Evolutionary conservation across 2,329 filamentous ascomycete species (phyloP), one percentile per base, ranked within the genome.

Genomic region (Fusarium xyrophilum): DNA sequence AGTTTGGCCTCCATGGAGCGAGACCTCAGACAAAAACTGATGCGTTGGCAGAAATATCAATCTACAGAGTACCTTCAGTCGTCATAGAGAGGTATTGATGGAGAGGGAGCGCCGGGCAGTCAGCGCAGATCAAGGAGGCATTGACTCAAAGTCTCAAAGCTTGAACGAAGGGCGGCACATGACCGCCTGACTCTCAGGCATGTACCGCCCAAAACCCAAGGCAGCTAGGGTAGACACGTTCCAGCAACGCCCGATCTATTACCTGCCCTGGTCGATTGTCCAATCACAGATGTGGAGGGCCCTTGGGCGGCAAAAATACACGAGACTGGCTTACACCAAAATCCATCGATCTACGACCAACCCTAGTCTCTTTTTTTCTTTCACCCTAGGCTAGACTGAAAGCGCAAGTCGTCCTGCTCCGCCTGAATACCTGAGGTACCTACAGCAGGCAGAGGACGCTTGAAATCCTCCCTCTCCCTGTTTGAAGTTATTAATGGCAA

Each of bases 131-230:
- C 28, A 19, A 23, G 17, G 43, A 54, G 52, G 46, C 52, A 35
- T 51, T 50, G 35, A 56, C 14, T 30, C 43, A 21, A 46, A 46
- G 23, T 25, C 23, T 25, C 23, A 25, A 25, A 25, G n/a, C 27
- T 30, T 21, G 43, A 28, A 27, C 27, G 14, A 46, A 28, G n/a
- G 19, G n/a, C 14, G 10, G 14, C 21, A 27, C 43, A 46, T 19
- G 27, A n/a, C 27, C 43, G 27, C 43, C 63, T 66, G 39, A 62
- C 35, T 46, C 28, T 28, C 25, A 56, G 61, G 62, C 36, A 56
- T 48, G 46, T 15, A 25, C 46, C 30, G n/a, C 46, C 21, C 9
- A 36, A 12, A 14, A 47, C 17, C n/a, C 13, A 50, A 47, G 44
- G 44, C 27, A 47, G 27, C 44, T 32, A 47, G 44, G 44, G 28